Base-by-base conservation (phyloP, 2,329 filamentous ascomycete genomes). In the Byssochlamys sp. region DNA sequence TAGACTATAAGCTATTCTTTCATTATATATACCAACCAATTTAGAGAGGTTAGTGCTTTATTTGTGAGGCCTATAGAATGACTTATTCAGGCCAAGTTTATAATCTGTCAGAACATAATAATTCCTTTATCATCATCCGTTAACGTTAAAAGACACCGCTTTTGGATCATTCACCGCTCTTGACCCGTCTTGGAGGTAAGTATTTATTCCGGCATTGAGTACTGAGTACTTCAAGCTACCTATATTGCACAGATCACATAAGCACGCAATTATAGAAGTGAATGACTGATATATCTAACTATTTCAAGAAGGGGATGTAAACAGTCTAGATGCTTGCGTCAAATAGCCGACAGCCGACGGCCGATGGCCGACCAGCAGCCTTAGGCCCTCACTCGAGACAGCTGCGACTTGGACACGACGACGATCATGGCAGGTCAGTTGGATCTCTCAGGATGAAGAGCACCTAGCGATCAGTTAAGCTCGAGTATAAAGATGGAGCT, bases 331-430 rank as follows among this genome's bases (percentile, higher is more conserved):
- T 45, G 39, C n/a, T 45, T 45, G 39, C 39, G 39, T 45, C 39
- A 14, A 19, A 25, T 58, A 29, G 51, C 56, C 14, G 33, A 54
- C 35, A 61, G 57, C 59, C 59, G 59, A 62, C 52, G 52, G 60
- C 59, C 62, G 62, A 63, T 19, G 53, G 59, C 52, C 60, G 60
- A 58, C 28, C 12, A 27, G 25, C 24, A 55, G 45, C 55, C 39
- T 12, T 55, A 52, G 52, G 33, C 26, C 55, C 19, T 52, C 14
- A 31, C n/a, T 33, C 28, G 6, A 26, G 10, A 25, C 52, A 25
- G 24, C 19, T 24, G 26, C 52, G 24, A 31, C 27, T 26, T 52
- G 19, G 19, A 19, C 19, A 19, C 19, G 19, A 19, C 19, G 27
- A 45, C 14, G 12, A 45, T 45, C 39, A 45, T 45, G 39, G n/a